A percentile compares a stretch with the other conserved stretches of the same genome.
phyloP scores from a whole-genome alignment of 1,139 yeast species.

The Pichia sp. region DNA sequence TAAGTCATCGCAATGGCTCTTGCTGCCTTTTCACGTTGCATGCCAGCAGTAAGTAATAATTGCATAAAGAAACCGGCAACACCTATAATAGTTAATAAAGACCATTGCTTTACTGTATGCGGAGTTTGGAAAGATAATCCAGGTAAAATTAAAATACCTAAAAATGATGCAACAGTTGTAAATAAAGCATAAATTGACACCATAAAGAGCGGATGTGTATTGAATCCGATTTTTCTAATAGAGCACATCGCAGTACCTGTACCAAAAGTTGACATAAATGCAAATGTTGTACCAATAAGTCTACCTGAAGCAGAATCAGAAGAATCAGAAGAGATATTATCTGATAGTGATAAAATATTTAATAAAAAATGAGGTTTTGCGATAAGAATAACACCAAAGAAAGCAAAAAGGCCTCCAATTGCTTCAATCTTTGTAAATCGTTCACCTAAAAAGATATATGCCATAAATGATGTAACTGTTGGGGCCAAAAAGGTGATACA shows the following conservation, averaged over 20 bases:
- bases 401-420: slow-evolving; percentile 59
- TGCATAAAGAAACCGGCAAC: slow-evolving; percentile 79
- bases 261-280: slow-evolving; percentile 64
- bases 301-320: slow-evolving; percentile 20
- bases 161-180: slow-evolving; percentile 50
- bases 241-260: slow-evolving; percentile 67
- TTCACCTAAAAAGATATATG: slow-evolving; percentile 63
- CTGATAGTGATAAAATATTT: slow-evolving; percentile 8
- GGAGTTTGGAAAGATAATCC: slow-evolving; percentile 58
- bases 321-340: slow-evolving; percentile 6
- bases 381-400: slow-evolving; percentile 71
- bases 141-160: slow-evolving; percentile 55
- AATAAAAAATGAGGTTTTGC: slow-evolving; percentile 78
- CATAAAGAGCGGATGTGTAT: slow-evolving; percentile 73
- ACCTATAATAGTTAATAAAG: slow-evolving; percentile 55
- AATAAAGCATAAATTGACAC: slow-evolving; percentile 71
- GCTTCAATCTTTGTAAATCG: slow-evolving; percentile 60
- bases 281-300: slow-evolving; percentile 54
- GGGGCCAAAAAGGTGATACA: slow-evolving; percentile 78
- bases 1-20: slow-evolving; percentile 72
- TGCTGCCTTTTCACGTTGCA: slow-evolving; percentile 76
- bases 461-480: slow-evolving; percentile 67
- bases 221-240: slow-evolving; percentile 66
- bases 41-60: slow-evolving; percentile 70
- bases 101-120: slow-evolving; percentile 55